Evolutionary conservation across 768 basidiomycete species (phyloP).

Genomic region (Termitomyces titanicus): DNA sequence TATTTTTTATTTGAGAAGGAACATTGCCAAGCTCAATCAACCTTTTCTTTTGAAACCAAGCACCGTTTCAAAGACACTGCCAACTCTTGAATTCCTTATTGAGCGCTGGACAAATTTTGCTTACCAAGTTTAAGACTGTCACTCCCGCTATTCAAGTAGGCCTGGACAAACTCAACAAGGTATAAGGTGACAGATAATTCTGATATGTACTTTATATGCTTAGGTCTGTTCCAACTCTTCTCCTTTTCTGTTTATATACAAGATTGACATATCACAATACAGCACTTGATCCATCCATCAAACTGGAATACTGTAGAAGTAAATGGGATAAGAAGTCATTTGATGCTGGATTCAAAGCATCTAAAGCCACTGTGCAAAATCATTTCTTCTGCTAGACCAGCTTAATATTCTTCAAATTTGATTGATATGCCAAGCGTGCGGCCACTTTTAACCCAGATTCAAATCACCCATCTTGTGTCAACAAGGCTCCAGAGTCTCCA

Average conservation of each 20-base stretch:
- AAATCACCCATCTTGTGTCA: not conserved
- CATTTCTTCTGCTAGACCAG: not conserved
- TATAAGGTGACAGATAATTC: conserved; percentile 11
- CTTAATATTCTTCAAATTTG: not conserved
- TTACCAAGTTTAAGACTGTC: no score
- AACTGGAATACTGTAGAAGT: conserved; percentile 4
- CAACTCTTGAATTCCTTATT: conserved; percentile 19
- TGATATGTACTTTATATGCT: conserved; percentile 11
- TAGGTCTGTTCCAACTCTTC: not conserved
- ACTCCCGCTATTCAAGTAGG: conserved; percentile 18
- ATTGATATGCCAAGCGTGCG: not conserved
- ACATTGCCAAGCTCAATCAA: conserved; percentile 16
- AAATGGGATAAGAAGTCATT: not conserved
- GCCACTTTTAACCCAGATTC: not conserved
- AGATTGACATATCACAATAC: not conserved
- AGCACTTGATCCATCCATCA: conserved; percentile 4
- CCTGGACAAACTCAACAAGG: conserved; percentile 23
- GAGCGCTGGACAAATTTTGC: not conserved
- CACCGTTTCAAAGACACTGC: conserved; percentile 25
- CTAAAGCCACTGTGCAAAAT: conserved; percentile 17
- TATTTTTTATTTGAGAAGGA: conserved; percentile 12
- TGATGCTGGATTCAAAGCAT: conserved; percentile 10
- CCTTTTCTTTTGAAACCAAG: conserved; percentile 22
- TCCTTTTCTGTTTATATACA: not conserved
- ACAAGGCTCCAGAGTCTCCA: not conserved